phyloP scores from a whole-genome alignment of 2,329 filamentous ascomycete species.

The Phaeoacremonium minimum region DNA sequence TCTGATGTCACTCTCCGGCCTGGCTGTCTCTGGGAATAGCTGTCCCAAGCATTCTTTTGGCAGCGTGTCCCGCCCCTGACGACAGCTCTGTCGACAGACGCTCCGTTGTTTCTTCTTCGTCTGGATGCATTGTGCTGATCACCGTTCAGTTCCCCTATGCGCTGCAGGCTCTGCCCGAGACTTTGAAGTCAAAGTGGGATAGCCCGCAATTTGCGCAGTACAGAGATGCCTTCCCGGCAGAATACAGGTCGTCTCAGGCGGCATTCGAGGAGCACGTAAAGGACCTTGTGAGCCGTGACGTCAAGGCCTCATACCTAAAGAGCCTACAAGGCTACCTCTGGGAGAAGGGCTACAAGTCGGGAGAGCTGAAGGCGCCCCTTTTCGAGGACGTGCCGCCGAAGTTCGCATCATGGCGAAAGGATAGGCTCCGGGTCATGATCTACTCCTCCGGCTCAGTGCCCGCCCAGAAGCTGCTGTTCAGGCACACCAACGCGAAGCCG shows the following conservation, averaged over 20 bases:
- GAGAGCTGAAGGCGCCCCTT: slow-evolving; percentile 66
- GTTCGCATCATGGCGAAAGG: slow-evolving; percentile 53
- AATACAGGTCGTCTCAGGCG: slow-evolving; percentile 53
- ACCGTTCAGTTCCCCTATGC: slow-evolving; percentile 69
- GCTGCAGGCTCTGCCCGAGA: slow-evolving; percentile 58
- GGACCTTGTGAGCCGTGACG: slow-evolving; percentile 66
- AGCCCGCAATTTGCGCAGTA: slow-evolving; percentile 60
- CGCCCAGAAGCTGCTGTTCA: slow-evolving; percentile 77
- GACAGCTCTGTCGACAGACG: slow-evolving; percentile 3
- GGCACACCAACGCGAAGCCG: slow-evolving; percentile 55
- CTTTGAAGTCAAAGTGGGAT: slow-evolving; percentile 65
- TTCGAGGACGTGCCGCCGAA: slow-evolving; percentile 69
- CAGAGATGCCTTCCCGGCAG: slow-evolving; percentile 65
- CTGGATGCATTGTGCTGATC: not conserved
- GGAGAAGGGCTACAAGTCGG: slow-evolving; percentile 67
- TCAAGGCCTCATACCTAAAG: slow-evolving; percentile 76
- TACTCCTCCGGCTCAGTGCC: slow-evolving; percentile 79
- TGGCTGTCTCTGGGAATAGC: too few species aligned
- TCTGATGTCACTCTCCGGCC: slow-evolving; percentile 6
- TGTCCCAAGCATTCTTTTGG: too few species aligned
- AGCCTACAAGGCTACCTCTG: slow-evolving; percentile 76
- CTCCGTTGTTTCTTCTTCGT: slow-evolving; percentile 4
- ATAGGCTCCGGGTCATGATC: slow-evolving; percentile 61
- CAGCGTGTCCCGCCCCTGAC: too few species aligned
- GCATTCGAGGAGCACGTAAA: slow-evolving; percentile 63